A percentile compares a stretch with the other conserved stretches of the same genome.
phyloP scores from a whole-genome alignment of 176 grass and related monocot species.

The Tillandsia leiboldiana region DNA sequence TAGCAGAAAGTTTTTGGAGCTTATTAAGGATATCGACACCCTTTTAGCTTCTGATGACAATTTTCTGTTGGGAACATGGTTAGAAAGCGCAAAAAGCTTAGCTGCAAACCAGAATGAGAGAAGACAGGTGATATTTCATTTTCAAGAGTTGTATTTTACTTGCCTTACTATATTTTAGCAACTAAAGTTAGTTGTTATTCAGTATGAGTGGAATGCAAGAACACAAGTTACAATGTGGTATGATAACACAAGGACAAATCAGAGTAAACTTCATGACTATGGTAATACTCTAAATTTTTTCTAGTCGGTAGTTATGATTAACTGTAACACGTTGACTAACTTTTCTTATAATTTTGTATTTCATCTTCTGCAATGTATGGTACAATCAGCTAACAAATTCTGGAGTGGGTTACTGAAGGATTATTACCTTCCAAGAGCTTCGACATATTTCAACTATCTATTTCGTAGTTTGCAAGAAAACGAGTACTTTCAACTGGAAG shows the following conservation, averaged over 20 bases:
- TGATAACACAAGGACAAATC: slow-evolving; percentile 64
- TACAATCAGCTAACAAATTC: slow-evolving; percentile 67
- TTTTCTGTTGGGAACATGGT: slow-evolving; percentile 89
- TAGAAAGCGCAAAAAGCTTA: slow-evolving; percentile 78
- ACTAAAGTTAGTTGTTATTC: slow-evolving; percentile 6
- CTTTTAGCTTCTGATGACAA: slow-evolving; percentile 78
- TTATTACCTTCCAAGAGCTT: slow-evolving; percentile 88
- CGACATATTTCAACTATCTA: slow-evolving; percentile 63
- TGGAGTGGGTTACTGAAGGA: slow-evolving; percentile 85
- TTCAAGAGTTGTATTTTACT: slow-evolving; percentile 13
- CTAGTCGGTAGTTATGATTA: slow-evolving; percentile 5
- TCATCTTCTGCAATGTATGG: background rate
- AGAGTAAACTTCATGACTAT: slow-evolving; percentile 90
- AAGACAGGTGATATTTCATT: slow-evolving; percentile 43
- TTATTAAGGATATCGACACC: slow-evolving; percentile 69
- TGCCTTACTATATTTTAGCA: background rate
- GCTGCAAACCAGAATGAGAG: slow-evolving; percentile 37
- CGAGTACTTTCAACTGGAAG: slow-evolving; percentile 49
- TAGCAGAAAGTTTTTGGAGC: slow-evolving; percentile 61
- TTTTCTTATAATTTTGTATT: slow-evolving; percentile 2
- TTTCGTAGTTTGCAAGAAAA: slow-evolving; percentile 54
- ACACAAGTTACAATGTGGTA: slow-evolving; percentile 99
- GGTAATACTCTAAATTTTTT: slow-evolving; percentile 32
- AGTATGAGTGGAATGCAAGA: slow-evolving; percentile 96
- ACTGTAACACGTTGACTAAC: background rate